Evolutionary conservation across 148 eudicot genomes (phyloP).

Genomic region (Amaranthus cruentus): DNA sequence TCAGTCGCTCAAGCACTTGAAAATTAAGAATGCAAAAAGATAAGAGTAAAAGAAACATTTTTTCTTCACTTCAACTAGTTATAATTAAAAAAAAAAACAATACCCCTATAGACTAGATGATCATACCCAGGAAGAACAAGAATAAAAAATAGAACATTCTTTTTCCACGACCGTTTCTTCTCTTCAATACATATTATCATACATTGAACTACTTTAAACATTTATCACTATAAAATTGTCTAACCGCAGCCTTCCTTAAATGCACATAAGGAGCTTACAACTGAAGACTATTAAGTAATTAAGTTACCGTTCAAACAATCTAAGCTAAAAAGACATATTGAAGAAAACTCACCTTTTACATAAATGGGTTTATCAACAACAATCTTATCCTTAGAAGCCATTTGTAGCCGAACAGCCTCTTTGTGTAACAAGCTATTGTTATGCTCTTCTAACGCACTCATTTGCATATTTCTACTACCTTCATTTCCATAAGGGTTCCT

Average conservation of each 20-base stretch:
- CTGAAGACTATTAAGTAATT: background rate
- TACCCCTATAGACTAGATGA: background rate
- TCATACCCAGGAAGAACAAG: background rate
- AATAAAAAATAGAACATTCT: constrained; percentile 3
- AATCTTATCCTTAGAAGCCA: constrained; percentile 92
- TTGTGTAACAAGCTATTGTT: constrained; percentile 95
- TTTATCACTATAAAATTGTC: background rate
- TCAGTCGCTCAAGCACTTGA: background rate
- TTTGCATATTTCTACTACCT: constrained; percentile 99
- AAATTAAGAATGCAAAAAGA: background rate
- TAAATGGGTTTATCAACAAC: constrained; percentile 76
- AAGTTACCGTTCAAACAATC: background rate
- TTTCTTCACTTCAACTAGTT: too few relatives aligned
- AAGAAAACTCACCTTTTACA: constrained; percentile 68
- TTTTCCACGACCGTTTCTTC: background rate
- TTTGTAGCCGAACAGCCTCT: constrained; percentile 91
- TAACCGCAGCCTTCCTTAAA: background rate
- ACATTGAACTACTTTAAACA: background rate
- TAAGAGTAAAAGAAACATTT: background rate
- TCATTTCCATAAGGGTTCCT: constrained; percentile 98
- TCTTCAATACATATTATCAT: background rate
- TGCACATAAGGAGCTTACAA: constrained; percentile 1
- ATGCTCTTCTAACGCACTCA: constrained; percentile 98
- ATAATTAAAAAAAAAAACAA: too few relatives aligned
- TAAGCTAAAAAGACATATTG: constrained; percentile 2